A percentile compares a stretch with the other conserved stretches of the same genome.
Conservation (phyloP, 176 grass and related monocot genomes). For the Carex cristatella region DNA sequence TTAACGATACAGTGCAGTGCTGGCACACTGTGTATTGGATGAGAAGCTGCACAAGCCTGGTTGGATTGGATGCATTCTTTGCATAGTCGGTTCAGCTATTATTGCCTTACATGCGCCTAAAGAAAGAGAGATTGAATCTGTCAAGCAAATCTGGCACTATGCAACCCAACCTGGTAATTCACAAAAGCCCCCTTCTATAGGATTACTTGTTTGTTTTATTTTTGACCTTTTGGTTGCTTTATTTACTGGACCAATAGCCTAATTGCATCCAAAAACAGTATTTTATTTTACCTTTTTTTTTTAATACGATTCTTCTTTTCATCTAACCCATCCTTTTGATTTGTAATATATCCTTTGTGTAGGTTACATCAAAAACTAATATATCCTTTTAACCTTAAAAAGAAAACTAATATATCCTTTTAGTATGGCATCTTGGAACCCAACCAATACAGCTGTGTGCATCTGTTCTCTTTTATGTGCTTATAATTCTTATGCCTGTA, state of each 20-base stretch:
- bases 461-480: not conserved
- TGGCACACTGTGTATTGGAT: constrained; percentile 72
- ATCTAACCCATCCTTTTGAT: not conserved
- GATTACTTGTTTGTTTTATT: not conserved
- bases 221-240: not conserved
- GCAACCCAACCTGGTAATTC: constrained; percentile 84
- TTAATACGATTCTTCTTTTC: not conserved
- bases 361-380: not conserved
- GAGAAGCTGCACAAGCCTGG: constrained; percentile 86
- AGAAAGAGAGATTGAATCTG: constrained; percentile 81
- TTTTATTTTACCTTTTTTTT: not conserved
- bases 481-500: constrained; percentile 24
- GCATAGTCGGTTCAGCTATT: constrained; percentile 86
- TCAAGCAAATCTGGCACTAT: constrained; percentile 93
- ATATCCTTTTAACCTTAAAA: not conserved
- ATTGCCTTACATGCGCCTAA: constrained; percentile 92
- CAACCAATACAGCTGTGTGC: not conserved
- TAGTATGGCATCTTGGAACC: not conserved
- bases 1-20: constrained; percentile 55
- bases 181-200: not conserved
- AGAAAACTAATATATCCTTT: not conserved
- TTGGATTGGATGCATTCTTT: constrained; percentile 86
- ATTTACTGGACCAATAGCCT: not conserved
- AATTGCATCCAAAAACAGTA: not conserved
- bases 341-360: not conserved